Evolutionary conservation across 2,329 filamentous ascomycete species (phyloP).

Genomic region (Periconia sp.): DNA sequence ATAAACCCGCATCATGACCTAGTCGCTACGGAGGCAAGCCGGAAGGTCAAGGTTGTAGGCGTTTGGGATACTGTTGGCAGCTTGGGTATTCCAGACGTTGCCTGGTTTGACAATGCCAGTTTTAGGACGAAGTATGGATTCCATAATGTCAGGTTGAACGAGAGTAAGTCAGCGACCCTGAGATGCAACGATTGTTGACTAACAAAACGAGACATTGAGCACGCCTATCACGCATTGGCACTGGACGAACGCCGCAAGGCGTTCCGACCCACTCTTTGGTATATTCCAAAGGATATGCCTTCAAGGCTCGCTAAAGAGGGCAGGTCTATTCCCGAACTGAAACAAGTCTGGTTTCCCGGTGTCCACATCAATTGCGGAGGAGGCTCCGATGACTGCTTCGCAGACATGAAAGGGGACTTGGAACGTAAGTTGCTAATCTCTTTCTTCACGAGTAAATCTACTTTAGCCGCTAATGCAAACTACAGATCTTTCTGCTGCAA

Average conservation of each 20-base stretch:
- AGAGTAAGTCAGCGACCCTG: constrained; percentile 35
- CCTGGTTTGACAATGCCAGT: constrained; percentile 25
- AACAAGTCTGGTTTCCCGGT: constrained; percentile 61
- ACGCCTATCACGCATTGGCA: constrained; percentile 62
- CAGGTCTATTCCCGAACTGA: constrained; percentile 43
- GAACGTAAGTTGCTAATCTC: constrained; percentile 32
- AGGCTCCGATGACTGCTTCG: constrained; percentile 43
- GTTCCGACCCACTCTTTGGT: constrained; percentile 61
- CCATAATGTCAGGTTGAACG: constrained; percentile 41
- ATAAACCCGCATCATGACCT: constrained; percentile 39
- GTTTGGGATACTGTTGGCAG: constrained; percentile 58
- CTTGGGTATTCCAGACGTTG: constrained; percentile 54
- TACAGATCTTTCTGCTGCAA: constrained; percentile 53
- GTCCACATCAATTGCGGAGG: constrained; percentile 60
- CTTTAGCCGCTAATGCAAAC: too few species aligned
- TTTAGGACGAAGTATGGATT: constrained; percentile 36
- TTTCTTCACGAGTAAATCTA: neutral
- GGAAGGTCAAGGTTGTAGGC: constrained; percentile 50
- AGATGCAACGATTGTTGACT: too few species aligned
- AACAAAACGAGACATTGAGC: constrained; percentile 51
- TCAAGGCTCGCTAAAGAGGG: constrained; percentile 32
- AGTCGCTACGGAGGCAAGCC: constrained; percentile 25
- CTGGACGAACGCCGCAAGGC: constrained; percentile 60
- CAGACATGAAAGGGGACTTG: constrained; percentile 39
- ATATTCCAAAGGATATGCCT: constrained; percentile 43